Conservation (phyloP, 192 early-diverging fungal genomes). For the Podila epigama region DNA sequence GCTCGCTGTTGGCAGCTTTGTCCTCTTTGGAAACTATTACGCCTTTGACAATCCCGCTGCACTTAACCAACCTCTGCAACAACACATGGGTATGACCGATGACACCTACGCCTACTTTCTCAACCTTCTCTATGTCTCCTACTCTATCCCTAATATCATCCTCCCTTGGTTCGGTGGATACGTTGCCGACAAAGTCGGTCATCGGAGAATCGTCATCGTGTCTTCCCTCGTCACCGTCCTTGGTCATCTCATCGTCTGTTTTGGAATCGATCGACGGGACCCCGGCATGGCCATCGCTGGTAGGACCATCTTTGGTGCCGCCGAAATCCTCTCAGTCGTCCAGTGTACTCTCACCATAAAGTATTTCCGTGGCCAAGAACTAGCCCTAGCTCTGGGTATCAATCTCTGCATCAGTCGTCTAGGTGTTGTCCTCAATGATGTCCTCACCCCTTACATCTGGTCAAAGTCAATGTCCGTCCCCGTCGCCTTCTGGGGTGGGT, state of each 20-base stretch:
- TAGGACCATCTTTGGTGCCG: slow-evolving; percentile 64
- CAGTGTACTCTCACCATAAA: slow-evolving; percentile 59
- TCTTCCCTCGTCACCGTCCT: slow-evolving; percentile 32
- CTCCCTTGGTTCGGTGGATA: slow-evolving; percentile 65
- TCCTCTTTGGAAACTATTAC: slow-evolving; percentile 64
- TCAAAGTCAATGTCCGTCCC: slow-evolving; percentile 19
- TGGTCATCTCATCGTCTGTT: slow-evolving; percentile 59
- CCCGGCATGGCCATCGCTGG: slow-evolving; percentile 40
- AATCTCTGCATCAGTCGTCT: slow-evolving; percentile 56
- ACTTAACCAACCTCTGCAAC: slow-evolving; percentile 58
- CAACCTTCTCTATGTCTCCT: slow-evolving; percentile 62
- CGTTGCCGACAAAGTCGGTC: slow-evolving; percentile 55
- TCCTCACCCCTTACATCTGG: slow-evolving; percentile 60
- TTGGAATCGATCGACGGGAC: slow-evolving; percentile 45
- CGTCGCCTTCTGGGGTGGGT: slow-evolving; percentile 60
- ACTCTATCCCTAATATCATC: slow-evolving; percentile 70
- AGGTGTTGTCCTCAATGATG: slow-evolving; percentile 61
- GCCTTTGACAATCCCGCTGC: slow-evolving; percentile 43
- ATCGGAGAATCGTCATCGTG: slow-evolving; percentile 46
- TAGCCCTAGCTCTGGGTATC: slow-evolving; percentile 63
- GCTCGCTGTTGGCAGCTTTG: slow-evolving; percentile 31
- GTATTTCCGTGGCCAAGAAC: slow-evolving; percentile 62
- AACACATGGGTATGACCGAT: slow-evolving; percentile 38
- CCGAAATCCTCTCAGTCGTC: slow-evolving; percentile 57
- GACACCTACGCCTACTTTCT: slow-evolving; percentile 56